phyloP scores from a whole-genome alignment of 495 filamentous ascomycete species.

The Cercophora sp. region DNA sequence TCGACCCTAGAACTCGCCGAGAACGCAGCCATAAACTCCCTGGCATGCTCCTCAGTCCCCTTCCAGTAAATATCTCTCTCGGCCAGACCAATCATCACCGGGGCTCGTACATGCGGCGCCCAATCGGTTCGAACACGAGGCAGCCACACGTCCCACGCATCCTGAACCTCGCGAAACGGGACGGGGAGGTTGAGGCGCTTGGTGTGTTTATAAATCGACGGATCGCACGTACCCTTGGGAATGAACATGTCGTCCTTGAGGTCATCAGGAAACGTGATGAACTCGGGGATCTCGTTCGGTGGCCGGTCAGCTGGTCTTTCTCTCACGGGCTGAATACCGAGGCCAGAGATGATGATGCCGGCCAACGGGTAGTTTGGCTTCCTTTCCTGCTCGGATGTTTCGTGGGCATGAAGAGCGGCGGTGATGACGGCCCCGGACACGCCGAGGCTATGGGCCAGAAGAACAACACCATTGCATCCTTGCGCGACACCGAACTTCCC shows the following conservation, averaged over 20 bases:
- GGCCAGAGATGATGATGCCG: constrained; percentile 16
- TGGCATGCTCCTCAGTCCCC: constrained; percentile 26
- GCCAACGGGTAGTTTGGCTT: constrained; percentile 22
- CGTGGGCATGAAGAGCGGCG: constrained; percentile 19
- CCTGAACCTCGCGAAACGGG: constrained; percentile 5
- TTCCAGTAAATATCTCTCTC: constrained; percentile 28
- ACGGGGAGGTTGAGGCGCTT: constrained; percentile 23
- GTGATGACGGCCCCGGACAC: constrained; percentile 25
- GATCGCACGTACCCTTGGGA: constrained; percentile 12
- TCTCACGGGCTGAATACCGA: background rate
- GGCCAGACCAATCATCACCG: constrained; percentile 32
- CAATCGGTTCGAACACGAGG: constrained; percentile 22
- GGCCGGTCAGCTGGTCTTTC: no score
- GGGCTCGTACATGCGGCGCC: constrained; percentile 23
- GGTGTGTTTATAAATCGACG: constrained; percentile 15
- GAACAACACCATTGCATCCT: constrained; percentile 27
- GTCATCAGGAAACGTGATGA: background rate
- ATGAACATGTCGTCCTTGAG: constrained; percentile 29
- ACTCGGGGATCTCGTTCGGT: background rate
- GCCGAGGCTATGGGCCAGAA: constrained; percentile 35
- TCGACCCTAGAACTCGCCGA: constrained; percentile 24
- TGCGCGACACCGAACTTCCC: constrained; percentile 18
- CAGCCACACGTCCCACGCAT: constrained; percentile 14
- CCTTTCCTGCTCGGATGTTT: background rate
- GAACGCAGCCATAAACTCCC: constrained; percentile 24